Evolutionary conservation across 2,329 filamentous ascomycete species (phyloP), one percentile per base, ranked within the genome.

Genomic region (Hymenoscyphus fraxineus): DNA sequence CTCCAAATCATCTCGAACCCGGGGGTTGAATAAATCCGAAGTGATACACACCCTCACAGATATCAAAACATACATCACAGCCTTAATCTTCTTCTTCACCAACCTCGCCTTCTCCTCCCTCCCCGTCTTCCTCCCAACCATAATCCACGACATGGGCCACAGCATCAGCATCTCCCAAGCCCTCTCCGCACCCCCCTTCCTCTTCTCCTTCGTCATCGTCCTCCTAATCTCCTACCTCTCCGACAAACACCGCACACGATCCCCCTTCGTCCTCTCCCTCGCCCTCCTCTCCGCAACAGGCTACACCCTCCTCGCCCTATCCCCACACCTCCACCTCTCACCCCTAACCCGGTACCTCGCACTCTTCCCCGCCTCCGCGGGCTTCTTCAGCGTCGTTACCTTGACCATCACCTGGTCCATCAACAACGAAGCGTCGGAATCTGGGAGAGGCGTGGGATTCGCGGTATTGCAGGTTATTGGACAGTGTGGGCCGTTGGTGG

Each of bases 81-180:
- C 92, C 0, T 77, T 85, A 70, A 96, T 96, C 85, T 91, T 96
- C 81, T 93, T 96, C 80, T 86, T 89, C 76, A 88, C 90, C 73
- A 96, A 97, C 77, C 89, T 96, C 75, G 90, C 92, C 13, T 97
- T 96, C 79, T 88, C 88, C 73, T 94, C 90, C 27, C 87, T 96
- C 74, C 93, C 93, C 2, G 91, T 95, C 59, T 96, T 96, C 75
- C 83, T 96, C 2, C 92, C 92, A 41, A 92, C 90, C 31, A 92
- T 96, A 67, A 83, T 96, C 58, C 80, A 82, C 65, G 85, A 88
- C 73, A 87, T 96, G 91, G 90, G 90, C 65, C 89, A 92, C 78
- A 82, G 85, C 41, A 77, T 83, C 0, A 78, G 90, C 1, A 78
- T 84, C 2, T 85, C 91, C 0, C 92, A 97, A 81, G 91, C 88